Evolutionary conservation across 495 filamentous ascomycete species (phyloP), one percentile per base, ranked within the genome.

Genomic region (Penicillium cataractarum): DNA sequence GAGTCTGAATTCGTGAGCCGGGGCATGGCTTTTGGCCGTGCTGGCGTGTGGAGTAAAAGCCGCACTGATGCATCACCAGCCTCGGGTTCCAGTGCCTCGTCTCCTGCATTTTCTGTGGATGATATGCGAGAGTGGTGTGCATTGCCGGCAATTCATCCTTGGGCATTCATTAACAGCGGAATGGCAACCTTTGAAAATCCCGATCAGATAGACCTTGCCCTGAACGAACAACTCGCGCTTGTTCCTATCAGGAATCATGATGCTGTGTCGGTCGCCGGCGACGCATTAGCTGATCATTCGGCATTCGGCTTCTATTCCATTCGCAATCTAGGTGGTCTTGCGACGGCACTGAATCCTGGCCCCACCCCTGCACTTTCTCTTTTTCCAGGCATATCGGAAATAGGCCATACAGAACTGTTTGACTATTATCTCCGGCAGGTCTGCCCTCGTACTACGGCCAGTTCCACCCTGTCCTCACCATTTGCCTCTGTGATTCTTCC

Each of bases 361-460:
- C 71, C 67, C 8, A 50, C 50, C 8, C 58, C 67, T 1, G 52
- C 66, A 2, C 50, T 74, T 17, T 60, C 74, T 6, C 57, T 78
- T 0, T 76, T 80, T 33, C 77, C 77, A 1, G 64, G 68, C 2
- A 29, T 74, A 1, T 64, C 73, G 27, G 58, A 66, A 8, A 55
- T 71, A 8, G 65, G 65, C 6, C 67, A 78, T 54, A 65, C 60
- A 6, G 69, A 72, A 35, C 58, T 81, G 19, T 74, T 81, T 22
- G 76, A 81, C 22, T 81, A 81, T 42, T 81, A 77, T 57, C 70
- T 81, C 7, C 72, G 74, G 19, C 74, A 77, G 44, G 71, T 81
- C 10, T 81, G 78, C 58, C 78, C 78, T 35, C 75, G 76, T 9
- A 79, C 76, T 3, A 77, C 73, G 1, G 71, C 75, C 15, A 79